These are phyloP conservation scores for Sporisorium exsertum DNA, from an alignment of 1,284 basidiomycete genomes.

Conservation along the genomic window DNA sequence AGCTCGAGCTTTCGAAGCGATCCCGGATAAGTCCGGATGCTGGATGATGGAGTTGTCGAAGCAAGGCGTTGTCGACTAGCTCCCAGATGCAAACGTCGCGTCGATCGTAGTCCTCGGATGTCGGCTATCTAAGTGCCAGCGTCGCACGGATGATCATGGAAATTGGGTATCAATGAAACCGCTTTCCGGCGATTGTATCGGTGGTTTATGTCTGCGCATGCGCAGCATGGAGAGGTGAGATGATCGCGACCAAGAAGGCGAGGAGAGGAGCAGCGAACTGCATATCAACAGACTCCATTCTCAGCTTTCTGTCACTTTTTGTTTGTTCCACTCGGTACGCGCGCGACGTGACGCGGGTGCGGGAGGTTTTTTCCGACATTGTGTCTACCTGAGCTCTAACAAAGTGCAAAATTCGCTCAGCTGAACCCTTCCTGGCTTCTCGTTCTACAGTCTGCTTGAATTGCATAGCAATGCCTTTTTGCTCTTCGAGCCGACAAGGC, in stretches of 20 bases:
- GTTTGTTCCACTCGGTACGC: background rate
- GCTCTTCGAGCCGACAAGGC: too few species aligned
- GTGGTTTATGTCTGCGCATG: background rate
- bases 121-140: background rate
- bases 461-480: background rate
- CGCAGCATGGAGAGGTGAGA: conserved; percentile 1
- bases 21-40: background rate
- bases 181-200: background rate
- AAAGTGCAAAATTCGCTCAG: background rate
- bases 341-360: conserved; percentile 30
- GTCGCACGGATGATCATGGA: background rate
- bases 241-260: conserved; percentile 5
- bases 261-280: background rate
- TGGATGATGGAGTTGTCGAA: too few species aligned
- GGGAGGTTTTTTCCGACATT: background rate
- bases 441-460: background rate
- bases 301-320: conserved; percentile 2
- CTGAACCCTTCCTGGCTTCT: background rate
- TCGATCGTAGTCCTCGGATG: background rate
- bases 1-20: background rate
- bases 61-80: background rate
- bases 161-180: background rate
- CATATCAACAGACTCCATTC: conserved; percentile 14
- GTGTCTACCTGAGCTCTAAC: background rate
- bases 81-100: background rate